phyloP scores from a whole-genome alignment of 1,139 yeast species.

The Hanseniaspora gamundiae region DNA sequence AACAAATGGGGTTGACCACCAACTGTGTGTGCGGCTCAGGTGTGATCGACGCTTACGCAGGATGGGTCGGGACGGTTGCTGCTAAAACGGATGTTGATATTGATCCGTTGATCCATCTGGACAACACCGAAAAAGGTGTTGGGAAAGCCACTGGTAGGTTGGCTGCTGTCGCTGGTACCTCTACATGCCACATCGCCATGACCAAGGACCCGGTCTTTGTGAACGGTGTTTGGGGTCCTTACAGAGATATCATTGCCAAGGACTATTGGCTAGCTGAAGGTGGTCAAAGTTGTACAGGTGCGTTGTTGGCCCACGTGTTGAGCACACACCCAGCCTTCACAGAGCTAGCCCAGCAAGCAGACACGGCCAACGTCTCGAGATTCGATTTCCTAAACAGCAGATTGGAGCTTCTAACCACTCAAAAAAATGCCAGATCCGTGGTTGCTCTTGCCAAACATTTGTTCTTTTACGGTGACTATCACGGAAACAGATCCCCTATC shows the following conservation, averaged over 20 bases:
- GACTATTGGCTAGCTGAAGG: slow-evolving; percentile 97
- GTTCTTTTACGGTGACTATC: slow-evolving; percentile 91
- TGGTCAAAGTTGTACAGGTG: slow-evolving; percentile 96
- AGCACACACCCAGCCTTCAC: slow-evolving; percentile 80
- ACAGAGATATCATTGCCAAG: slow-evolving; percentile 80
- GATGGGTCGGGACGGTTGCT: slow-evolving; percentile 98
- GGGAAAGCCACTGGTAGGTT: slow-evolving; percentile 66
- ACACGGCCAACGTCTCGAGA: slow-evolving; percentile 54
- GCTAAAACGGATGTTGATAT: slow-evolving; percentile 48
- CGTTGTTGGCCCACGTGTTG: slow-evolving; percentile 79
- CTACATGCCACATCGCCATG: slow-evolving; percentile 90
- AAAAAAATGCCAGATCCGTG: slow-evolving; percentile 50
- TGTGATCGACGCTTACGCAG: slow-evolving; percentile 95
- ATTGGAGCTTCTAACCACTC: slow-evolving; percentile 54
- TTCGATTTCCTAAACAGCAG: slow-evolving; percentile 73
- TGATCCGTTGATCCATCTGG: slow-evolving; percentile 32
- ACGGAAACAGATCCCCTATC: slow-evolving; percentile 92
- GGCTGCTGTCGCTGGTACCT: slow-evolving; percentile 97
- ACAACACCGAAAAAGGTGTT: slow-evolving; percentile 33
- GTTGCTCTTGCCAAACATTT: slow-evolving; percentile 72
- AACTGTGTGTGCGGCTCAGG: slow-evolving; percentile 85
- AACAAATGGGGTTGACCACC: slow-evolving; percentile 68
- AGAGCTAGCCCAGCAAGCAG: slow-evolving; percentile 52
- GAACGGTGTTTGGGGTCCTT: slow-evolving; percentile 98
- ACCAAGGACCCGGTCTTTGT: slow-evolving; percentile 81